Base-by-base conservation (phyloP, 1,139 yeast species). In the Eremothecium cymbalariae region DNA sequence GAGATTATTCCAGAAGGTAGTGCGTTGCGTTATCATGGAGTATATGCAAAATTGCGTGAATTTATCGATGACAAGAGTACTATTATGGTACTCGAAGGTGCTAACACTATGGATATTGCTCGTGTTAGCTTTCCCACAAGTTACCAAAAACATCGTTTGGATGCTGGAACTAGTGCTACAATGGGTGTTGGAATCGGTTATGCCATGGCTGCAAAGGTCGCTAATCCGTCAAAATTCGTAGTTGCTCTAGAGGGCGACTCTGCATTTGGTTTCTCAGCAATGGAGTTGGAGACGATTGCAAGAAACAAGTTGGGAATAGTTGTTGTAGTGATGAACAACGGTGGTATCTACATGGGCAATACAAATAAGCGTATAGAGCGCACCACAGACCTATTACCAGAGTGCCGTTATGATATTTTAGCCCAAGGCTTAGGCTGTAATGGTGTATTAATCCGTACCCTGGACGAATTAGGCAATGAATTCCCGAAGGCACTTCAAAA, bases 171-270 rank as follows among this genome's bases (percentile, higher is more conserved):
- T 0, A 74, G 74, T 53, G 83, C 82, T 1, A 76, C 83, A 0
- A 77, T 77, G 84, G 84, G 84, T 3, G 63, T 76, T 18, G 84
- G 83, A 0, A 41, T 75, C 19, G 82, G 80, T 0, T 77, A 77
- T 46, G 77, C 80, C 1, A 70, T 77, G 41, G 74, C 81, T 1
- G 70, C 82, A 6, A 74, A 73, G 43, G 56, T 60, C 2, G 66
- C 72, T 0, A 43, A 58, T 7, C 76, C 77, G 0, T 50, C 57
- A 1, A 59, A 64, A 31, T 51, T 60, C 8, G 74, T 74, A 1
- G 57, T 77, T 2, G 71, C 77, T n/a, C 69, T 77, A 27, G 78
- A 74, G 48, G 84, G 84, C 4, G 84, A 77, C 51, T 77, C 84
- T 1, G 83, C 84, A 1, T 74, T 77, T 59, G 84, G 84, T 1